phyloP scores from a whole-genome alignment of 2,329 filamentous ascomycete species.

The Ceratocystis papillata region DNA sequence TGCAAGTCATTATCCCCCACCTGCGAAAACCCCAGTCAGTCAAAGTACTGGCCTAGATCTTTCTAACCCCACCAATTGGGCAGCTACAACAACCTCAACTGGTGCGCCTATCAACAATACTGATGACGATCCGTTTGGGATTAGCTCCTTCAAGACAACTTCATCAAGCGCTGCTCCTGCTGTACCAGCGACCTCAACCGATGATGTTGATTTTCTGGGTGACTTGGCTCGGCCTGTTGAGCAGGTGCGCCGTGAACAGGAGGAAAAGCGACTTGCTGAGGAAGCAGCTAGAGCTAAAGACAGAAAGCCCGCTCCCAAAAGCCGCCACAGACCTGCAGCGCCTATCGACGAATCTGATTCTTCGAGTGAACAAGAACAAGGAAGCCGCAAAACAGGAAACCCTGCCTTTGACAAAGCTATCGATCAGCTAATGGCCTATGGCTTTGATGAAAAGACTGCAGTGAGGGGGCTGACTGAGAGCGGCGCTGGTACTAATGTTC shows the following conservation, averaged over 20 bases:
- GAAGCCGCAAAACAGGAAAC: conserved; percentile 14
- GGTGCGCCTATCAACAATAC: conserved; percentile 42
- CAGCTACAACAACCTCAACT: conserved; percentile 30
- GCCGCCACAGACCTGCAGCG: conserved; percentile 42
- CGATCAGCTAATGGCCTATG: conserved; percentile 87
- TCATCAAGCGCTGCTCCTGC: conserved; percentile 26
- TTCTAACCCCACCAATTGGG: conserved; percentile 46
- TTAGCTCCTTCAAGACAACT: conserved; percentile 49
- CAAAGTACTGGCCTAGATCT: conserved; percentile 39
- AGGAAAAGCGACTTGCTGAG: conserved; percentile 17
- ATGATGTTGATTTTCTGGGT: conserved; percentile 56
- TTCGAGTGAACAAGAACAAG: conserved; percentile 32
- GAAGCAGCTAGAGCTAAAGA: conserved; percentile 27
- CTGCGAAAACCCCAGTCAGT: conserved; percentile 32
- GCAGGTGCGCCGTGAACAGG: conserved; percentile 44
- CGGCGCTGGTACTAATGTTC: conserved; percentile 66
- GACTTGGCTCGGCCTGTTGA: conserved; percentile 55
- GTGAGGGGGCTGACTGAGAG: conserved; percentile 68
- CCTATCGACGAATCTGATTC: conserved; percentile 44
- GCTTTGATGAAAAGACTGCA: conserved; percentile 79
- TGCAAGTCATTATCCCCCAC: conserved; percentile 52
- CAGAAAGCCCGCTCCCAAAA: conserved; percentile 28
- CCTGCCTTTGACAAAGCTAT: conserved; percentile 59
- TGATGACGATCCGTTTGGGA: conserved; percentile 82
- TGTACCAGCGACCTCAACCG: conserved; percentile 30